These are phyloP conservation scores for Dendrostoma leiphaemia DNA, from an alignment of 2,329 filamentous ascomycete genomes.

Conservation along the genomic window DNA sequence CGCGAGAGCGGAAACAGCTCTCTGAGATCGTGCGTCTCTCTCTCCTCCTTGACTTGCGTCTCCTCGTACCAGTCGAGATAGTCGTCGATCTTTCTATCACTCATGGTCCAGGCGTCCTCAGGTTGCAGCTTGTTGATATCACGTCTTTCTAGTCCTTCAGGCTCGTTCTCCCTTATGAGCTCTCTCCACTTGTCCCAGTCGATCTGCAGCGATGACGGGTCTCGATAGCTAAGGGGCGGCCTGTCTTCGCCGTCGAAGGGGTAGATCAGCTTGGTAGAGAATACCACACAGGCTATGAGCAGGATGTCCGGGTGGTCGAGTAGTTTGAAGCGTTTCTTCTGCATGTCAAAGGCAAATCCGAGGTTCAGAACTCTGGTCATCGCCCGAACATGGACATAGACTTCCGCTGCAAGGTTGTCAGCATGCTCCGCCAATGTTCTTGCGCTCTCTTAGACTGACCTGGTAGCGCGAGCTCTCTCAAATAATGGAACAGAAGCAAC, in stretches of 20 bases:
- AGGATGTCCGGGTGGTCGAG: constrained; percentile 72
- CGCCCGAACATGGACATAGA: constrained; percentile 57
- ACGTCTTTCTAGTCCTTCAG: constrained; percentile 22
- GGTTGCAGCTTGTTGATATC: constrained; percentile 27
- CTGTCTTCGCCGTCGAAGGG: constrained; percentile 64
- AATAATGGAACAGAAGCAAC: constrained; percentile 65
- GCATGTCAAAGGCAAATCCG: constrained; percentile 56
- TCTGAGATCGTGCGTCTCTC: constrained; percentile 30
- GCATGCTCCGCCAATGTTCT: no score
- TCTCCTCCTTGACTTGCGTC: constrained; percentile 31
- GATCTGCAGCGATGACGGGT: constrained; percentile 59
- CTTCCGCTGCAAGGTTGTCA: constrained; percentile 54
- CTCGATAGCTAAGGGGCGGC: constrained; percentile 45
- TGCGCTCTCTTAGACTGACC: no score
- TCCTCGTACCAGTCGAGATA: constrained; percentile 79
- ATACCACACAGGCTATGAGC: constrained; percentile 67
- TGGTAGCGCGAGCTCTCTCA: constrained; percentile 72
- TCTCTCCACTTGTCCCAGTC: constrained; percentile 72
- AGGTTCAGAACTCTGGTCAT: constrained; percentile 52
- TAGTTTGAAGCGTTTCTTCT: constrained; percentile 41
- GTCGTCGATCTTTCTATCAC: constrained; percentile 61
- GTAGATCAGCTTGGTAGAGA: constrained; percentile 76
- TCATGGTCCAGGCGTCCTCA: constrained; percentile 43
- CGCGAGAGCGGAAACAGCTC: constrained; percentile 32
- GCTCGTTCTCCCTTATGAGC: constrained; percentile 37